Conservation (phyloP, 2,329 filamentous ascomycete genomes). For the Talaromyces sp. region DNA sequence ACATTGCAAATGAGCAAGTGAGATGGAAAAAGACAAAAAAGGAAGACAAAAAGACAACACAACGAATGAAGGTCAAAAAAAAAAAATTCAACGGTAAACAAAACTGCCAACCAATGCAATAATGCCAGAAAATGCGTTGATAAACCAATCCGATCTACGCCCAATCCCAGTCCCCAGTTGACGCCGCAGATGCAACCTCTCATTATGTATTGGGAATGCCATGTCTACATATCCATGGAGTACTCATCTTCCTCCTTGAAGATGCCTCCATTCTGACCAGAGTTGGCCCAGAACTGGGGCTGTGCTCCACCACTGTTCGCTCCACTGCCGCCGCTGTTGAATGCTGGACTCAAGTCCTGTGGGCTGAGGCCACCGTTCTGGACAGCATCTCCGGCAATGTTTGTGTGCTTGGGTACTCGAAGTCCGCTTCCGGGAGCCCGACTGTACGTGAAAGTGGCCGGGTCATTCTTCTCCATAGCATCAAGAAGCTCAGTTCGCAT, state of each 20-base stretch:
- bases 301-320: conserved; percentile 44
- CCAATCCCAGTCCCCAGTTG: conserved; percentile 34
- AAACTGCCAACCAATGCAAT: conserved; percentile 22
- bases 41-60: neutral
- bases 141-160: conserved; percentile 30
- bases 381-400: conserved; percentile 75
- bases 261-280: conserved; percentile 55
- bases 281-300: conserved; percentile 49
- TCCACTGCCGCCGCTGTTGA: conserved; percentile 67
- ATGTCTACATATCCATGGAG: conserved; percentile 62
- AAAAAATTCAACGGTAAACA: conserved; percentile 13
- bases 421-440: conserved; percentile 77
- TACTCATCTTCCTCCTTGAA: conserved; percentile 97
- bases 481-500: conserved; percentile 93
- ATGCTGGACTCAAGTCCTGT: conserved; percentile 59
- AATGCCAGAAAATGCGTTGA: conserved; percentile 26
- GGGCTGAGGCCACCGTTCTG: conserved; percentile 49
- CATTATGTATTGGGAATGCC: conserved; percentile 7
- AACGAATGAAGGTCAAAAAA: neutral
- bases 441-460: conserved; percentile 73
- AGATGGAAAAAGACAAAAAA: neutral
- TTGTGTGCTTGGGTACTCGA: conserved; percentile 88
- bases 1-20: neutral
- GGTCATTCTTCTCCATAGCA: conserved; percentile 74
- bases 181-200: conserved; percentile 27